phyloP scores from a whole-genome alignment of 2,329 filamentous ascomycete species.

The Xylariaceae sp. region DNA sequence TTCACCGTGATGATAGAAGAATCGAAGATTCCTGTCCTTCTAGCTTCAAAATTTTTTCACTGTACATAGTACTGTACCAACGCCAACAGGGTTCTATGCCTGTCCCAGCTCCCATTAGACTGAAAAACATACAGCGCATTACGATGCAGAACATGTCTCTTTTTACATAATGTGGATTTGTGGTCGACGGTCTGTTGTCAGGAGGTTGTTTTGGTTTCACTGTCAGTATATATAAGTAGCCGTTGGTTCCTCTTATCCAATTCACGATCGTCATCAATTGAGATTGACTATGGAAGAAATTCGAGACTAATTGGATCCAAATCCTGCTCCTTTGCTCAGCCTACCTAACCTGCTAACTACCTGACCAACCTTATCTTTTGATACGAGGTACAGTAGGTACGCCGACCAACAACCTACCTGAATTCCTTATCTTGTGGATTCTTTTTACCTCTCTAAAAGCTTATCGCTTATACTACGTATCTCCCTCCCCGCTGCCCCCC shows the following conservation, averaged over 20 bases:
- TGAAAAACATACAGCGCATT: constrained; percentile 14
- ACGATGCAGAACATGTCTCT: constrained; percentile 7
- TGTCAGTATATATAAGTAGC: constrained; percentile 25
- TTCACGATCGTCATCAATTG: constrained; percentile 25
- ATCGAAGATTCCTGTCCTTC: constrained; percentile 25
- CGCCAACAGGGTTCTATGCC: not conserved
- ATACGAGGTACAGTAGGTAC: not conserved
- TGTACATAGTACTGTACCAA: constrained; percentile 19
- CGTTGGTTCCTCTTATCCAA: constrained; percentile 15
- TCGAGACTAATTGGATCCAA: constrained; percentile 14
- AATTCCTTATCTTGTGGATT: constrained; percentile 19
- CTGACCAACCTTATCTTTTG: constrained; percentile 2
- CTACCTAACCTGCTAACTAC: no score
- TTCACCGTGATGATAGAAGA: constrained; percentile 31
- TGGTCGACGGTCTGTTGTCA: constrained; percentile 14
- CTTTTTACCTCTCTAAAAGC: constrained; percentile 14
- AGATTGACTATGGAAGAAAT: constrained; percentile 18
- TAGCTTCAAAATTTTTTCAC: not conserved
- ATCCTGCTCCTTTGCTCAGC: constrained; percentile 8
- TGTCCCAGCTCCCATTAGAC: constrained; percentile 8
- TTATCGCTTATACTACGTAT: no score
- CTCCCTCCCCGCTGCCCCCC: no score
- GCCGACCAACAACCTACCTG: not conserved
- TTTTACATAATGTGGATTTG: constrained; percentile 21
- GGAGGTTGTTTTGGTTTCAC: constrained; percentile 6